Percentiles rank a stretch among this genome's conserved stretches.
These are phyloP conservation scores for Sporisorium graminicola DNA, from an alignment of 1,284 basidiomycete species.

Conservation along the genomic window DNA sequence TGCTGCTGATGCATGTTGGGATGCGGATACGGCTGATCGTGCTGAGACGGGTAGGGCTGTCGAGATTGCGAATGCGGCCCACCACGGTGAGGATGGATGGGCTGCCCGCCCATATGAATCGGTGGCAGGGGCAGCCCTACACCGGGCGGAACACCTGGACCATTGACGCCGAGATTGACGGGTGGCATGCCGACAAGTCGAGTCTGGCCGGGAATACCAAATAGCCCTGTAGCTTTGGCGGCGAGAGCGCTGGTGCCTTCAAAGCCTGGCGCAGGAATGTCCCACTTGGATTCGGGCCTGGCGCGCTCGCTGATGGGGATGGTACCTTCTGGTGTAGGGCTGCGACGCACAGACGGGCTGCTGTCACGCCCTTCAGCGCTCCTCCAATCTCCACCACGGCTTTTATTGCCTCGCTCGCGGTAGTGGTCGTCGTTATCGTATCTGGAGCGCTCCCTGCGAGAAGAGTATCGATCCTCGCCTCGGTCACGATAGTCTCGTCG, in stretches of 20 bases:
- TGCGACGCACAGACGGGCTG: constrained; percentile 81
- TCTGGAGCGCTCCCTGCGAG: constrained; percentile 34
- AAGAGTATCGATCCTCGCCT: constrained; percentile 36
- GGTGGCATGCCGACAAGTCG: constrained; percentile 76
- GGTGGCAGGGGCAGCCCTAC: constrained; percentile 75
- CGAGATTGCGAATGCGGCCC: constrained; percentile 27
- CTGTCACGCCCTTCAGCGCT: constrained; percentile 44
- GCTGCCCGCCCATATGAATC: constrained; percentile 73
- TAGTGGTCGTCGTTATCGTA: constrained; percentile 50
- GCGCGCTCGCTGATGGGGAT: constrained; percentile 85
- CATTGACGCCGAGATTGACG: constrained; percentile 43
- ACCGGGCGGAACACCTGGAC: constrained; percentile 45
- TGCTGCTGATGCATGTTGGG: constrained; percentile 12
- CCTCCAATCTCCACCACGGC: constrained; percentile 70
- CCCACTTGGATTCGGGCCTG: constrained; percentile 91
- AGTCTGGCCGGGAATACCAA: constrained; percentile 91
- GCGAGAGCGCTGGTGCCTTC: constrained; percentile 94
- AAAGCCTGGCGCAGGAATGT: constrained; percentile 93
- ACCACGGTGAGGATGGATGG: constrained; percentile 36
- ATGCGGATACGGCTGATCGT: constrained; percentile 14
- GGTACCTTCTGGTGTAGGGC: constrained; percentile 89
- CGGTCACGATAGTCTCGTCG: constrained; percentile 28
- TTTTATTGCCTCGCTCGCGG: constrained; percentile 71
- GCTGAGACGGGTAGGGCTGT: constrained; percentile 24
- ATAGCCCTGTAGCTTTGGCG: constrained; percentile 96